Evolutionary conservation across 345 rosid genomes (phyloP).

Genomic region (Moricandia moricandioides): DNA sequence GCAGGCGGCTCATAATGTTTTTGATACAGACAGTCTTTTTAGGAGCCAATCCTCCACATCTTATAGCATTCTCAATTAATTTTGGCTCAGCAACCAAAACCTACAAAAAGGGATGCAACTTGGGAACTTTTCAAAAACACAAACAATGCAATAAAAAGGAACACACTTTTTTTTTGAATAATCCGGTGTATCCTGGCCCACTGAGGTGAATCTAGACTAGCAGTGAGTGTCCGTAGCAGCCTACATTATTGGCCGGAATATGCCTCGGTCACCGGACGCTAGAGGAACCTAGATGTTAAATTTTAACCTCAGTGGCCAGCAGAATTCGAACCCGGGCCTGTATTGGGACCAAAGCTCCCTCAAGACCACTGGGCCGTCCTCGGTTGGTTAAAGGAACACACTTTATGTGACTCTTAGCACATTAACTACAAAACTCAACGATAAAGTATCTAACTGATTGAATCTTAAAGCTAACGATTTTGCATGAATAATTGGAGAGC

Average conservation of each 20-base stretch:
- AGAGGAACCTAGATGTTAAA: too few relatives aligned
- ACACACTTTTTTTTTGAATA: too few relatives aligned
- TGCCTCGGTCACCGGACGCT: too few relatives aligned
- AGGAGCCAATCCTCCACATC: slow-evolving; percentile 92
- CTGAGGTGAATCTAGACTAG: too few relatives aligned
- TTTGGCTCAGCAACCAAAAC: slow-evolving; percentile 66
- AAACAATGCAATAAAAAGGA: background rate
- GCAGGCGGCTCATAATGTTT: slow-evolving; percentile 59
- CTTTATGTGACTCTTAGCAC: background rate
- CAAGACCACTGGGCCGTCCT: too few relatives aligned
- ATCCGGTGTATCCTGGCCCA: too few relatives aligned
- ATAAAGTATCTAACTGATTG: background rate
- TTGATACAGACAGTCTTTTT: slow-evolving; percentile 72
- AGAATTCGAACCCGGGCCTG: too few relatives aligned
- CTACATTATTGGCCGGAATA: too few relatives aligned
- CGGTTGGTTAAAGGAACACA: background rate
- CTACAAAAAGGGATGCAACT: too few relatives aligned
- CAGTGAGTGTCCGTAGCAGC: too few relatives aligned
- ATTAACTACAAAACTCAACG: background rate
- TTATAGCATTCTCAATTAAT: slow-evolving; percentile 61
- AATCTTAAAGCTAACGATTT: background rate
- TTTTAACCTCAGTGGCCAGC: too few relatives aligned
- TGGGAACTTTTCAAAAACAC: background rate
- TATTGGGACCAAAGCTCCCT: too few relatives aligned
- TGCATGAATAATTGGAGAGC: slow-evolving; percentile 17